Evolutionary conservation across 495 filamentous ascomycete genomes (phyloP).

Genomic region (Neurospora sp.): DNA sequence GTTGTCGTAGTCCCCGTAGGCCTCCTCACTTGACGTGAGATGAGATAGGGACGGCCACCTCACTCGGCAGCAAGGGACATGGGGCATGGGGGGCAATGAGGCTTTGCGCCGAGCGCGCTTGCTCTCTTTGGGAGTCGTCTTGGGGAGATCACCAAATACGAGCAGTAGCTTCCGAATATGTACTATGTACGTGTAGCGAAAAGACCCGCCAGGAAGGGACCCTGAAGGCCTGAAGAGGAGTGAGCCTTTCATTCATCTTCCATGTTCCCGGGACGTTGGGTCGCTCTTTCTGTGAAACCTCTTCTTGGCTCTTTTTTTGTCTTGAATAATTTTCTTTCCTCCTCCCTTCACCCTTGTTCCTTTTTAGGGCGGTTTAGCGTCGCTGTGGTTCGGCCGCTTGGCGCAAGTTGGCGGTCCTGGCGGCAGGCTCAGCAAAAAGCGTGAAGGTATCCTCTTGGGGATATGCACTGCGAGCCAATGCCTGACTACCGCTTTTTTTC

Average conservation of each 20-base stretch:
- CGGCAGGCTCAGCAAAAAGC: neutral
- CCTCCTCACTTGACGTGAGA: neutral
- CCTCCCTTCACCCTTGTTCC: neutral
- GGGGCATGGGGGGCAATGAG: neutral
- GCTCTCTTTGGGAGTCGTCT: neutral
- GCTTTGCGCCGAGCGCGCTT: neutral
- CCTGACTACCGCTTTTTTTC: neutral
- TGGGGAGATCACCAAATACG: neutral
- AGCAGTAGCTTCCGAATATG: neutral
- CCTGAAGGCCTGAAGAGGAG: neutral
- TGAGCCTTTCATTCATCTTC: neutral
- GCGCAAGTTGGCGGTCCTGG: neutral
- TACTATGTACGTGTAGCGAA: neutral
- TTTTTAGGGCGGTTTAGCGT: neutral
- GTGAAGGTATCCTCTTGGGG: neutral
- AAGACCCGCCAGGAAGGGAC: neutral
- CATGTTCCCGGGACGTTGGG: neutral
- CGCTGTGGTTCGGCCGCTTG: neutral
- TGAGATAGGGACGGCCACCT: neutral
- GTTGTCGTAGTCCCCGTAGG: neutral
- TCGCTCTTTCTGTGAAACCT: neutral
- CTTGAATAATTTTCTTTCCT: neutral
- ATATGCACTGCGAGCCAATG: neutral
- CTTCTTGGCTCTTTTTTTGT: neutral
- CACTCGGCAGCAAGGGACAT: neutral